Percentiles rank a stretch among this genome's conserved stretches.
These are phyloP conservation scores for Trebouxia sp. DNA, from an alignment of 139 green algal genomes.

Conservation along the genomic window DNA sequence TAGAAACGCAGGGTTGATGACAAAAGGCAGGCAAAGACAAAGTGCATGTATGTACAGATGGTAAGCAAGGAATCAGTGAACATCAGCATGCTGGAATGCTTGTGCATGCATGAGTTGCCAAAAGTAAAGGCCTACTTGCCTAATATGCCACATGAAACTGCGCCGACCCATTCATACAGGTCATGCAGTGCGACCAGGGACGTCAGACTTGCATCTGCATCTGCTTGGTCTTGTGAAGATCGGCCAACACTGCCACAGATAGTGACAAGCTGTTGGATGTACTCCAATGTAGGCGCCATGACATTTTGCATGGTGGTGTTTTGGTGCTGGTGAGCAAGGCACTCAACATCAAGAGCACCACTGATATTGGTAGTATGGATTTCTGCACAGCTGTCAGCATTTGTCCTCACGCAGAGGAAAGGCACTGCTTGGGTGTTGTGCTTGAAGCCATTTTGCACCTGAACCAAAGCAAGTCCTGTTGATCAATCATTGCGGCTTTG, in stretches of 20 bases:
- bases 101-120: background rate
- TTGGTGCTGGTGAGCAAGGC: slow-evolving; percentile 7
- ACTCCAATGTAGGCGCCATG: background rate
- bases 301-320: background rate
- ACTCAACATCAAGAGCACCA: background rate
- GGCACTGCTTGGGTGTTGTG: background rate
- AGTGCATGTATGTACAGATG: too few species aligned
- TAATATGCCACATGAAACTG: slow-evolving; percentile 11
- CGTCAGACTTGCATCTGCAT: background rate
- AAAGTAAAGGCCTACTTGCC: background rate
- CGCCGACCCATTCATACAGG: slow-evolving; percentile 30
- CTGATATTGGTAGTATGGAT: background rate
- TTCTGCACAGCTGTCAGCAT: background rate
- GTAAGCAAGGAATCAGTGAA: too few species aligned
- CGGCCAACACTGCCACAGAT: too few species aligned
- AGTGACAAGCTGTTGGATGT: too few species aligned
- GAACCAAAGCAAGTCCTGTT: too few species aligned
- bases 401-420: background rate
- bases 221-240: background rate
- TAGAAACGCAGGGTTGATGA: too few species aligned
- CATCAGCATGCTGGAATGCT: too few species aligned
- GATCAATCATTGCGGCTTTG: too few species aligned
- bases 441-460: slow-evolving; percentile 12
- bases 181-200: background rate
- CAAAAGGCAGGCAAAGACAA: too few species aligned